Evolutionary conservation across 805 yeast species (phyloP), one percentile per base, ranked within the genome.

Genomic region (Metschnikowia anglica): DNA sequence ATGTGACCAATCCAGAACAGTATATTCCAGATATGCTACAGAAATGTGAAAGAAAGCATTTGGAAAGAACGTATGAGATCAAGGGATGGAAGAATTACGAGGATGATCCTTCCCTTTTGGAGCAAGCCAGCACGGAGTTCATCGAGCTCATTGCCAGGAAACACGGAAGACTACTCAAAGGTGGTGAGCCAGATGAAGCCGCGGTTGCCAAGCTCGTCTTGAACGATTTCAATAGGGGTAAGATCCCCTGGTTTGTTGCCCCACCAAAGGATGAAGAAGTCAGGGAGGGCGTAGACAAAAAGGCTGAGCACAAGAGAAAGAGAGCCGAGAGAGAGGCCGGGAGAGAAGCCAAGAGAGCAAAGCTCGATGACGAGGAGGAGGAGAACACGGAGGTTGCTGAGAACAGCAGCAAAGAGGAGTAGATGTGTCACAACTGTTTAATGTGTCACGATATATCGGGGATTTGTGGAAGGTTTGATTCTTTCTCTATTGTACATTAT

Each of bases 181-280:
- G 99, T 47, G 99, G 97, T 52, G 99, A 93, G 68, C 96, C 98
- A 1, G 98, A 91, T 64, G 97, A 91, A 66, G 74, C 83, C 52
- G 95, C 96, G 56, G 88, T 91, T 43, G 82, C 98, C 29, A 91
- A 89, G 65, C 83, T 84, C 59, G 84, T 91, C 23, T 77, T 91
- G 63, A 88, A 88, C 55, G 99, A 91, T 64, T 91, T 91, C 74
- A 91, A 89, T 68, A 79, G 99, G 66, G 99, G 99, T 48, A 88
- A 88, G 59, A 91, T 91, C 42, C 99, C 99, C 18, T 91, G 99
- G 99, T 91, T 91, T 62, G 88, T 88, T 24, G 81, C 93, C 20
- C 99, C 99, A 21, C 97, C 98, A 31, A 78, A 82, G 53, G 86
- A 80, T 49, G 76, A 69, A 19, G 82, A 76, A 41, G 77, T 64